phyloP scores from a whole-genome alignment of 1,284 basidiomycete genomes.

The Inonotus hispidus region DNA sequence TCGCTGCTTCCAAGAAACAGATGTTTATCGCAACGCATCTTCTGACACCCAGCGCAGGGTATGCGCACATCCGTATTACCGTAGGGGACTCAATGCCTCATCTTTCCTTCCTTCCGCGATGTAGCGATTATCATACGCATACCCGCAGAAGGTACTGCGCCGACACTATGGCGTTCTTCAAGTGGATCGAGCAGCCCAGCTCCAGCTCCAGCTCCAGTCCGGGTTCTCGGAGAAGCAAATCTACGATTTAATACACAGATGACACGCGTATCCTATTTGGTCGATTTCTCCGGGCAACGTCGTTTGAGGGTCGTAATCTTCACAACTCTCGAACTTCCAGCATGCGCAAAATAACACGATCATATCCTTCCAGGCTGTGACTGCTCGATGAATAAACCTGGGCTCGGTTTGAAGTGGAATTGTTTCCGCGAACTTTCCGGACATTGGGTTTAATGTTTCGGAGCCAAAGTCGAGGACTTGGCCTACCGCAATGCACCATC shows the following conservation, averaged over 20 bases:
- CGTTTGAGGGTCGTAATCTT: background rate
- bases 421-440: background rate
- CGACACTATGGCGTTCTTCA: background rate
- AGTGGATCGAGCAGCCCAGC: constrained; percentile 12
- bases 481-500: background rate
- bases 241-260: background rate
- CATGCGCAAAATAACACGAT: background rate
- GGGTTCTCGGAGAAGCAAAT: background rate
- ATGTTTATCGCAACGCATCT: no score
- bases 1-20: no score
- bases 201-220: background rate
- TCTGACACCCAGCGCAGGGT: background rate
- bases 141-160: background rate
- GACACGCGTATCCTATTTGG: background rate
- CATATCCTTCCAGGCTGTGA: background rate
- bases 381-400: background rate
- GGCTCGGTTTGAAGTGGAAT: background rate
- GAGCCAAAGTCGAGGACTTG: background rate
- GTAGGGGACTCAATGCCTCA: background rate
- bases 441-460: background rate
- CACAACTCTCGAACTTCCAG: background rate
- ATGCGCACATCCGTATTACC: background rate
- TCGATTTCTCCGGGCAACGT: background rate
- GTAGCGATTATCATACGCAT: background rate
- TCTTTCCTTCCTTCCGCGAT: background rate